Evolutionary conservation across 805 yeast species (phyloP), one percentile per base, ranked within the genome.

Genomic region (Myxozyma sirexii): DNA sequence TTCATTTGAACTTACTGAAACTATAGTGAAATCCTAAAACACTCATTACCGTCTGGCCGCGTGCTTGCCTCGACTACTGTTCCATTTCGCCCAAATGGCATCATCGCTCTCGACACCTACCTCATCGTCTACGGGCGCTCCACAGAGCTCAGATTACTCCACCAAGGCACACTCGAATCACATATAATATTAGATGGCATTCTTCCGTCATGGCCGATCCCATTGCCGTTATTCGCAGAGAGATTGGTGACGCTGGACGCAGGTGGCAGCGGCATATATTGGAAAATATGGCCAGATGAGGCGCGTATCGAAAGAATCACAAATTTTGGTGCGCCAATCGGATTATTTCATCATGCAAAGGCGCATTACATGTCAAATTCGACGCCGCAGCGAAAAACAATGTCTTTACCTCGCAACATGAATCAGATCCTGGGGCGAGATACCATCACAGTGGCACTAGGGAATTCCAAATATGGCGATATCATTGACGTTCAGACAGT

Each of bases 231-330:
- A 13, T 63, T 59, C 39, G 65, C 59, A 4, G 67, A 57, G 27
- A 56, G 63, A n/a, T 38, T 64, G n/a, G 56, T 64, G 17, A 64
- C 67, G 23, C 52, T 64, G n/a, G 56, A 63, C 35, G 50, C 45
- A 10, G 10, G 19, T 12, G 67, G 67, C 1, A 49, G 50, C 5
- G 66, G 62, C 17, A 43, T 47, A n/a, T 51, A 57, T 29, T 64
- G 67, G 67, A 63, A 63, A 17, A 52, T 64, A 15, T 63, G 67
- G 67, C 50, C 57, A 1, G 62, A 60, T 8, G 67, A 64, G 31
- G 63, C 56, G 2, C 47, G 64, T 4, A 44, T 64, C 17, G 67
- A 64, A 39, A 45, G 57, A 38, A 62, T 63, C 26, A 57, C 63
- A 24, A 52, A 49, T 33, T 29, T 51, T 29, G 64, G 64, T 10